These are phyloP conservation scores for Coprinopsis sp. DNA, from an alignment of 768 basidiomycete genomes.

Conservation along the genomic window DNA sequence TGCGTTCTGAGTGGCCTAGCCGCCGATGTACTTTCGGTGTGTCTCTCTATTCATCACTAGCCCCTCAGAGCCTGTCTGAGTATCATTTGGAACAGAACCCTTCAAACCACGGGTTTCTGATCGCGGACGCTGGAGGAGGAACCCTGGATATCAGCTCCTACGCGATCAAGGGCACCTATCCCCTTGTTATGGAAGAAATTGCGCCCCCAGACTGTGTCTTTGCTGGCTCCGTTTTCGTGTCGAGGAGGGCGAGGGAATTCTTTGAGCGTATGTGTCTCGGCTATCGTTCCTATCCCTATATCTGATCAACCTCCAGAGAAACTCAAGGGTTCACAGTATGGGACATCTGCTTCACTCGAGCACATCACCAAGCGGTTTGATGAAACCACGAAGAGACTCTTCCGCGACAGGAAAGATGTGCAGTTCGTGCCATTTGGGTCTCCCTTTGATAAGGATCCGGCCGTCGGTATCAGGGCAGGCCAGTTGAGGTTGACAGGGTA, in stretches of 20 bases:
- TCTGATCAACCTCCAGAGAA: slow-evolving; percentile 45
- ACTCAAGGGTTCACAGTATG: slow-evolving; percentile 68
- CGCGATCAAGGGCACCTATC: slow-evolving; percentile 62
- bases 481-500: slow-evolving; percentile 70
- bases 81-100: slow-evolving; percentile 46
- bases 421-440: slow-evolving; percentile 78
- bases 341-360: slow-evolving; percentile 64
- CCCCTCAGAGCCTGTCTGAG: not conserved
- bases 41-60: slow-evolving; percentile 4
- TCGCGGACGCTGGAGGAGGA: slow-evolving; percentile 78
- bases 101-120: slow-evolving; percentile 71
- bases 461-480: slow-evolving; percentile 68
- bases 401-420: slow-evolving; percentile 60
- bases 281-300: not conserved
- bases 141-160: slow-evolving; percentile 81
- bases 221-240: slow-evolving; percentile 80
- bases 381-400: slow-evolving; percentile 77
- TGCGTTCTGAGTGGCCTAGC: slow-evolving; percentile 76
- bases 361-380: slow-evolving; percentile 80
- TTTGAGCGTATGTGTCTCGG: slow-evolving; percentile 48
- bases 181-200: slow-evolving; percentile 77
- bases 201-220: slow-evolving; percentile 85
- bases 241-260: slow-evolving; percentile 67
- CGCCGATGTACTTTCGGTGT: slow-evolving; percentile 69
- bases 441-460: slow-evolving; percentile 66